These are phyloP conservation scores for Secale cereale DNA, from an alignment of 176 grass and related monocot species.

Conservation along the genomic window DNA sequence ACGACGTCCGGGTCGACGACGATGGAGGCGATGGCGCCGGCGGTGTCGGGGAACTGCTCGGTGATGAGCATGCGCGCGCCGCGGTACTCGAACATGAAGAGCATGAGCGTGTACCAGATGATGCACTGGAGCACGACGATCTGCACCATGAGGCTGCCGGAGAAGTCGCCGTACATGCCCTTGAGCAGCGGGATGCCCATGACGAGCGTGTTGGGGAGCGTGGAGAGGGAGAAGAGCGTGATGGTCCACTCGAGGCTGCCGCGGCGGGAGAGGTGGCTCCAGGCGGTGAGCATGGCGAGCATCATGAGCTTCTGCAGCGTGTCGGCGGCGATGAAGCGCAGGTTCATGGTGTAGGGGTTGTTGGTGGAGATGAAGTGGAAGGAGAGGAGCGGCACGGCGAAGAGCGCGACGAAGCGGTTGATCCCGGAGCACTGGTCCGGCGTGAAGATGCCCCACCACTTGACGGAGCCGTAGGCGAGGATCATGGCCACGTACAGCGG, in stretches of 20 bases:
- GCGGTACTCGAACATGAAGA: slow-evolving; percentile 98
- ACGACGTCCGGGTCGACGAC: slow-evolving; percentile 90
- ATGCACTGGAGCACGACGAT: slow-evolving; percentile 99
- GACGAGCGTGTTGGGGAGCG: slow-evolving; percentile 97
- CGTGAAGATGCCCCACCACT: slow-evolving; percentile 98
- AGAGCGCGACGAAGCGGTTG: slow-evolving; percentile 98
- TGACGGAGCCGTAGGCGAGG: slow-evolving; percentile 90
- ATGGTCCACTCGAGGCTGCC: slow-evolving; percentile 98
- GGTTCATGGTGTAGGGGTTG: slow-evolving; percentile 95
- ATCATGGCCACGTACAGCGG: slow-evolving; percentile 99
- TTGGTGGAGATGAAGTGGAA: slow-evolving; percentile 99
- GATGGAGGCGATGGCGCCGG: slow-evolving; percentile 82
- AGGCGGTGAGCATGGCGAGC: slow-evolving; percentile 77
- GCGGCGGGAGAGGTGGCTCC: slow-evolving; percentile 61
- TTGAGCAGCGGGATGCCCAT: slow-evolving; percentile 98
- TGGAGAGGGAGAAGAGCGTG: slow-evolving; percentile 97
- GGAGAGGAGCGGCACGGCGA: slow-evolving; percentile 93
- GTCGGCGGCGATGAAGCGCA: slow-evolving; percentile 95
- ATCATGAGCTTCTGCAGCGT: slow-evolving; percentile 99
- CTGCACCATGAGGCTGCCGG: slow-evolving; percentile 92
- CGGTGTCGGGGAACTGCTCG: slow-evolving; percentile 97
- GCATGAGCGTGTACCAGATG: slow-evolving; percentile 99
- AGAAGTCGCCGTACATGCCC: slow-evolving; percentile 93
- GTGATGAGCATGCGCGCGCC: slow-evolving; percentile 83
- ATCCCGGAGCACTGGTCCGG: slow-evolving; percentile 99